Evolutionary conservation across 2,329 filamentous ascomycete genomes (phyloP).

Genomic region (Ceratocystis alfenasii): DNA sequence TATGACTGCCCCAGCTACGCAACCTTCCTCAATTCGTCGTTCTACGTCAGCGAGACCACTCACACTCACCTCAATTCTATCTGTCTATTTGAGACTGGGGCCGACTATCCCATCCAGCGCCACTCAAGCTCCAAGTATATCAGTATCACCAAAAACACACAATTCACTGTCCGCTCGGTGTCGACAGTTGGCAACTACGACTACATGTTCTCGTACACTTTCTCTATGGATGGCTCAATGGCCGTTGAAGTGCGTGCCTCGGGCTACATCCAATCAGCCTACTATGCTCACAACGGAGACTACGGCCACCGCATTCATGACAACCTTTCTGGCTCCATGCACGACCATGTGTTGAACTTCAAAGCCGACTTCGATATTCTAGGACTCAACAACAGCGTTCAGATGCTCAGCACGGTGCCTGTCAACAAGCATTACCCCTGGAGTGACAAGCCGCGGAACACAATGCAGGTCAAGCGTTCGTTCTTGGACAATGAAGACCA

Average conservation of each 20-base stretch:
- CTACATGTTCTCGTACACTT: constrained; percentile 31
- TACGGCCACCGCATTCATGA: constrained; percentile 31
- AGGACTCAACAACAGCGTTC: constrained; percentile 30
- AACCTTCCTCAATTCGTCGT: constrained; percentile 30
- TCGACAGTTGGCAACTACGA: constrained; percentile 35
- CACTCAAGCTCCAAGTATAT: constrained; percentile 27
- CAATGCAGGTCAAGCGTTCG: constrained; percentile 28
- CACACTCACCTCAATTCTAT: constrained; percentile 29
- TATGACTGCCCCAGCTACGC: constrained; percentile 34
- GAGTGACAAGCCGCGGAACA: constrained; percentile 30
- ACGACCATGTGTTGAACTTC: constrained; percentile 33
- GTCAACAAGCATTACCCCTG: constrained; percentile 30
- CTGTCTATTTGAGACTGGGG: constrained; percentile 33
- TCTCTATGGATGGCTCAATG: constrained; percentile 31
- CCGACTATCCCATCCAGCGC: constrained; percentile 31
- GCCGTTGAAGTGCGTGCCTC: constrained; percentile 33
- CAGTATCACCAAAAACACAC: constrained; percentile 28
- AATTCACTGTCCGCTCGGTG: constrained; percentile 25
- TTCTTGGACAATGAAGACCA: constrained; percentile 26
- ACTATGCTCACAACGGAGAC: constrained; percentile 28
- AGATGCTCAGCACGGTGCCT: constrained; percentile 29
- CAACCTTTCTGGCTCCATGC: constrained; percentile 29
- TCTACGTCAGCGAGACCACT: constrained; percentile 28
- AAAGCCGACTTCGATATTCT: constrained; percentile 34
- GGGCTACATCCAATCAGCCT: constrained; percentile 31